Base-by-base conservation (phyloP, 345 rosid genomes). In the Euphorbia peplus region DNA sequence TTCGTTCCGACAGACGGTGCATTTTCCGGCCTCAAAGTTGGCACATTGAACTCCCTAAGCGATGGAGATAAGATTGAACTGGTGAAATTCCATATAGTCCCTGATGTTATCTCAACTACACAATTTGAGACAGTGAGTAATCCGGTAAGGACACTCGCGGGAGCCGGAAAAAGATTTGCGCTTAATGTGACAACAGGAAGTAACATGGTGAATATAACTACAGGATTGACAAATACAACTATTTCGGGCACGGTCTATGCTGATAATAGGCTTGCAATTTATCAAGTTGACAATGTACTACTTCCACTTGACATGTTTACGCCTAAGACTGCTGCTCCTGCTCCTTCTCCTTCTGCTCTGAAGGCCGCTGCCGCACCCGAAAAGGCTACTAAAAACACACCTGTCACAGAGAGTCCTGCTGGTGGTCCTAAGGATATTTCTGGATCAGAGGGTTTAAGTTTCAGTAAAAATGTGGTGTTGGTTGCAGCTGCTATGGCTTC, bases 61-160 rank as follows among this genome's bases (percentile, higher is more conserved):
- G 61, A 64, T 54, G 70, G 73, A 64, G 73, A 73, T 32, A 79
- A 80, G 72, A 72, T 70, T 3, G 74, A 77, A 47, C 55, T 78
- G 12, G 72, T 80, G 57, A 79, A 80, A 69, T 80, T 74, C 66
- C 84, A 80, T 30, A 66, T 76, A 28, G 69, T 80, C 22, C 81
- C 84, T 3, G 60, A 64, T 26, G 74, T 21, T 44, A 71, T 80
- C 21, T 41, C 79, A 11, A 70, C 42, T 46, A 8, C 84, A 22
- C 80, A 73, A 53, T 80, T 80, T 64, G 79, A 74, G 66, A 80
- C 84, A 0, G 80, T 73, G 60, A 80, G 79, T 56, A 80, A 80
- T 61, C 84, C 84, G 1, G 67, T 80, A 1, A 63, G 76, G 54
- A 80, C 83, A 42, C 63, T 66, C n/a, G 83, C 83, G 5, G 83